Conservation (phyloP, 225 moss, liverwort and hornwort genomes). For the Climacium dendroides region DNA sequence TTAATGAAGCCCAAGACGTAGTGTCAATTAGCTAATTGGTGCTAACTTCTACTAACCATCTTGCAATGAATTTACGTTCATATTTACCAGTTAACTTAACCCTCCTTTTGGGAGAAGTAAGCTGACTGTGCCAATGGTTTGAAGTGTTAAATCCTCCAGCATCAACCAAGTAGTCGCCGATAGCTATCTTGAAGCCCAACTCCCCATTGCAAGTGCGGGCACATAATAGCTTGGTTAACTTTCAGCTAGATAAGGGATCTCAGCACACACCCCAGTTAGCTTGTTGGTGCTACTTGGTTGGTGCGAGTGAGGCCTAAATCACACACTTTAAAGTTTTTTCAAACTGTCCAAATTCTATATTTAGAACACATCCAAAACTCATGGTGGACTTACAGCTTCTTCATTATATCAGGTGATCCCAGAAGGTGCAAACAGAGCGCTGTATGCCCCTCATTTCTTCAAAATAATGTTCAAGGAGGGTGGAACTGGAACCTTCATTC, state of each 20-base stretch:
- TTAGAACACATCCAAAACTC: background rate
- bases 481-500: constrained; percentile 93
- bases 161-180: background rate
- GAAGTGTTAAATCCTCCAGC: background rate
- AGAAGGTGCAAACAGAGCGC: constrained; percentile 59
- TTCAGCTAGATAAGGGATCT: background rate
- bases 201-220: background rate
- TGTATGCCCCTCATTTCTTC: constrained; percentile 65
- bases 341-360: background rate
- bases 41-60: background rate
- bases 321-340: background rate
- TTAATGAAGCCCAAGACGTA: background rate
- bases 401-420: constrained; percentile 61
- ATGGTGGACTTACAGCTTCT: background rate
- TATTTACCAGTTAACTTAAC: background rate
- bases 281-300: background rate
- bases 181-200: background rate
- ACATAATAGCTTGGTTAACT: background rate
- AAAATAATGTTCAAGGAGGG: constrained; percentile 91
- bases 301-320: background rate
- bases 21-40: background rate
- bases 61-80: background rate
- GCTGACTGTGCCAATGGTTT: background rate
- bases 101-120: background rate
- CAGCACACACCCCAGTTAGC: background rate